Base-by-base conservation (phyloP, 352 stramenopile species). In the Phytophthora hybrid region DNA sequence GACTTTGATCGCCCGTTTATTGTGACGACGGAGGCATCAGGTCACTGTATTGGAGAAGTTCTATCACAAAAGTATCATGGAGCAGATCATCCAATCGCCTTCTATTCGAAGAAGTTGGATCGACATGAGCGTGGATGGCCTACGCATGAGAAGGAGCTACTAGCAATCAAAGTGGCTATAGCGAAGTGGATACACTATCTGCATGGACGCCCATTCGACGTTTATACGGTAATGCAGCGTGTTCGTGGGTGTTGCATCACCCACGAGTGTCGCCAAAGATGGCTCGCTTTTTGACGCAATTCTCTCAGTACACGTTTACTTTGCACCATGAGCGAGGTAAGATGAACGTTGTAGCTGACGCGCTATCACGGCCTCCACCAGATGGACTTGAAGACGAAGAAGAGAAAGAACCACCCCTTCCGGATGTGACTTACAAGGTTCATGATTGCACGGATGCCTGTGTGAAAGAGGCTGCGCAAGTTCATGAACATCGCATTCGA, bases 21-120 rank as follows among this genome's bases (percentile, higher is more conserved):
- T 23, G 67, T 85, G 1, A 85, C 72, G 18, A 82, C 26, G 13
- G 76, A 85, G 23, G 72, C 72, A 0, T 81, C 73, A 66, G 16
- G 68, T 41, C 26, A 56, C 21, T 66, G 46, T 56, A 59, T 66
- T 23, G 58, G 65, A 52, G 57, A 41, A 10, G 57, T 60, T 66
- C n/a, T 66, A 16, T 63, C 63, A 23, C 54, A 63, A 14, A 47
- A 46, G 11, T 56, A 70, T 26, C 16, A 47, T 10, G 54, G 44
- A 74, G 58, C n/a, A 78, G 79, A 59, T 60, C n/a, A 68, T 60
- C 47, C 39, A 3, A 31, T 68, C 47, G 14, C 21, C 14, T 68
- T 55, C 39, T 60, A 60, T 5, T 68, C 32, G 19, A 68, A 71
- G 47, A 63, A 69, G 18, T 26, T 69, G 44, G 32, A 26, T 23